These are phyloP conservation scores for Coemansia sp. DNA, from an alignment of 192 early-diverging fungal genomes.

Conservation along the genomic window DNA sequence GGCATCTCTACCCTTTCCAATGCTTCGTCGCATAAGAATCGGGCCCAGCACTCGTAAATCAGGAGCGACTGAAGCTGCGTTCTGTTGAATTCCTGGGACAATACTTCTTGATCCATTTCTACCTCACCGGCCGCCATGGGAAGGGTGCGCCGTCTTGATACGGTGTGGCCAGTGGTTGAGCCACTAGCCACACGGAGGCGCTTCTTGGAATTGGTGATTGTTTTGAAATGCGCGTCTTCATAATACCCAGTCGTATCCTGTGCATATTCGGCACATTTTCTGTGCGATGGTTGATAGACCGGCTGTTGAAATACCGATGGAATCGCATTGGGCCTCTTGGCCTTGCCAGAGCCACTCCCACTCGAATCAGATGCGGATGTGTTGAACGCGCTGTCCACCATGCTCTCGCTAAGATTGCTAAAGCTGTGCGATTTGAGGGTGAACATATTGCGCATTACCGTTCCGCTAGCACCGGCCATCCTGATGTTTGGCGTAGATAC, in stretches of 20 bases:
- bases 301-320: background rate
- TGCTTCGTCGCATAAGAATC: constrained; percentile 18
- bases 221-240: too few species aligned
- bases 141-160: constrained; percentile 12
- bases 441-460: background rate
- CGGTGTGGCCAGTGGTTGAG: background rate
- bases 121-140: background rate
- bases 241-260: background rate
- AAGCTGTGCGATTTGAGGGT: constrained; percentile 25
- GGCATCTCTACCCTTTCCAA: constrained; percentile 18
- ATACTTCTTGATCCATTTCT: background rate
- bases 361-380: constrained; percentile 12
- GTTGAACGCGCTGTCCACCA: constrained; percentile 22
- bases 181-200: too few species aligned
- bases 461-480: too few species aligned
- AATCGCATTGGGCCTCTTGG: background rate
- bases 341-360: background rate
- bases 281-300: too few species aligned
- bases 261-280: too few species aligned
- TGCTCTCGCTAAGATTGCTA: constrained; percentile 15
- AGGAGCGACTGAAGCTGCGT: constrained; percentile 33
- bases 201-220: too few species aligned
- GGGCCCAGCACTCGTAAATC: constrained; percentile 36
- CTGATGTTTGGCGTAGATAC: constrained; percentile 14
- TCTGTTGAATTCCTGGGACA: constrained; percentile 14